Evolutionary conservation across 768 basidiomycete genomes (phyloP).

Genomic region (Termitomyces titanicus): DNA sequence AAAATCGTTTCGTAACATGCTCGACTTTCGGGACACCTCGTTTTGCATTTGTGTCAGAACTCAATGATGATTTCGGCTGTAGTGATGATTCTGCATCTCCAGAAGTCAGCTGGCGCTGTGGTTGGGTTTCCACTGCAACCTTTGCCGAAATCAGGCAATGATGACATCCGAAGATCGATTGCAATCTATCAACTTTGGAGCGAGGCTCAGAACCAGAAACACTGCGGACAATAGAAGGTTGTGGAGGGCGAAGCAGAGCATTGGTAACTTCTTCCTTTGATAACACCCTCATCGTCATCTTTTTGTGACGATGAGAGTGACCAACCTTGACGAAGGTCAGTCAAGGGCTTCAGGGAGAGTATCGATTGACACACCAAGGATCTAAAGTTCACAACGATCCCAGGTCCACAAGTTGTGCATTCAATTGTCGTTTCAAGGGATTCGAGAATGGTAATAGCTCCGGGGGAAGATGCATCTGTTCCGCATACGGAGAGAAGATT

Average conservation of each 20-base stretch:
- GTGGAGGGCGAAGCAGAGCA: constrained; percentile 17
- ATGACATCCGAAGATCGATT: constrained; percentile 47
- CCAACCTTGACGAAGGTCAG: constrained; percentile 37
- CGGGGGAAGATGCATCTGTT: constrained; percentile 23
- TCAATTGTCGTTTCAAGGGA: constrained; percentile 28
- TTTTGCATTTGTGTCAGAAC: background rate
- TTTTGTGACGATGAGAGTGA: constrained; percentile 62
- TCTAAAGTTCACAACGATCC: constrained; percentile 44
- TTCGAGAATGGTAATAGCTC: constrained; percentile 17
- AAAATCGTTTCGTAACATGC: constrained; percentile 22
- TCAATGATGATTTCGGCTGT: background rate
- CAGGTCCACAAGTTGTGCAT: constrained; percentile 48
- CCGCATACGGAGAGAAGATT: constrained; percentile 30
- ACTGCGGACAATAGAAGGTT: constrained; percentile 10
- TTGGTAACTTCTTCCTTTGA: constrained; percentile 14
- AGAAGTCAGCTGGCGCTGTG: background rate
- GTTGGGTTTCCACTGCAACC: background rate
- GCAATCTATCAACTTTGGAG: constrained; percentile 27
- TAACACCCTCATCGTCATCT: constrained; percentile 39
- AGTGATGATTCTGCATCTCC: background rate
- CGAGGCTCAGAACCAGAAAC: constrained; percentile 11
- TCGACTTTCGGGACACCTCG: background rate
- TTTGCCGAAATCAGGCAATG: constrained; percentile 34
- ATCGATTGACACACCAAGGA: constrained; percentile 37
- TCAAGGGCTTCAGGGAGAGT: background rate